Conservation (phyloP, 2,329 filamentous ascomycete genomes). For the Setomelanomma holmii region DNA sequence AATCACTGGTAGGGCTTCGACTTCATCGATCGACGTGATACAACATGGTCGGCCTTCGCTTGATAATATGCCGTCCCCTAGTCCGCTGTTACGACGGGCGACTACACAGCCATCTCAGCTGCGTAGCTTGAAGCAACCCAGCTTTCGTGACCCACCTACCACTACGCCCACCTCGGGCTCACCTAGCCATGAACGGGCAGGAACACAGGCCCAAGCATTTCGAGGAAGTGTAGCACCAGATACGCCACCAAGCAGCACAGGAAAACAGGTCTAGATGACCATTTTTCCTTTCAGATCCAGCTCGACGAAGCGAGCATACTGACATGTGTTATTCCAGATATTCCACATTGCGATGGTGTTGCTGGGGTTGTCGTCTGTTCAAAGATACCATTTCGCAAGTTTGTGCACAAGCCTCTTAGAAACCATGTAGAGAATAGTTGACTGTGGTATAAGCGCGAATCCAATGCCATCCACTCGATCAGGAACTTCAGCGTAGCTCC, state of each 20-base stretch:
- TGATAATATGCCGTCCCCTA: slow-evolving; percentile 32
- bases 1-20: slow-evolving; percentile 5
- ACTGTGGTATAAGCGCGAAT: too few relatives aligned
- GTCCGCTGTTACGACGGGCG: slow-evolving; percentile 43
- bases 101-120: slow-evolving; percentile 34
- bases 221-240: slow-evolving; percentile 28
- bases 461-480: too few relatives aligned
- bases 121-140: slow-evolving; percentile 26
- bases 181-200: slow-evolving; percentile 14
- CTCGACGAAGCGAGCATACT: not conserved
- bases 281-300: not conserved
- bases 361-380: too few relatives aligned
- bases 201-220: slow-evolving; percentile 7
- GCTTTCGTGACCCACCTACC: slow-evolving; percentile 28
- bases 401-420: too few relatives aligned
- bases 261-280: slow-evolving; percentile 9
- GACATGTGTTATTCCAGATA: too few relatives aligned
- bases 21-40: slow-evolving; percentile 24
- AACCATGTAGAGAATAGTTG: too few relatives aligned
- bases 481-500: too few relatives aligned
- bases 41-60: slow-evolving; percentile 10
- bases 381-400: too few relatives aligned
- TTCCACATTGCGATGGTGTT: too few relatives aligned
- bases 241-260: slow-evolving; percentile 36
- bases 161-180: slow-evolving; percentile 30